phyloP scores from a whole-genome alignment of 805 yeast species.

The Suhomyces sp. region DNA sequence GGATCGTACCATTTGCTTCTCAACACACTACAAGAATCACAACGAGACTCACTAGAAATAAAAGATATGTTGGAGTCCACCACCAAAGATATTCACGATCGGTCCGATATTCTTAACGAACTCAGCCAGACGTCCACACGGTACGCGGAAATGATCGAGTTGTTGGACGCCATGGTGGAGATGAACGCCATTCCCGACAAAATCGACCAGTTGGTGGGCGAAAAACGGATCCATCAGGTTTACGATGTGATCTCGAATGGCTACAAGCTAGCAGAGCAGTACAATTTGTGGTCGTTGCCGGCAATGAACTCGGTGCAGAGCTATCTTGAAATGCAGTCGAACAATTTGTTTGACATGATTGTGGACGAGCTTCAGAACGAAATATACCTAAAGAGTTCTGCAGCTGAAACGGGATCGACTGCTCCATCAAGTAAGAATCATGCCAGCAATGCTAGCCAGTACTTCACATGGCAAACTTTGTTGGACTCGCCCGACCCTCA shows the following conservation, averaged over 20 bases:
- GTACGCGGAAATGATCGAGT: conserved; percentile 66
- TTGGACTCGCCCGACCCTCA: conserved; percentile 31
- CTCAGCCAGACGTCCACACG: conserved; percentile 60
- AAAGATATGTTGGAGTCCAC: conserved; percentile 49
- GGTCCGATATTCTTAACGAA: conserved; percentile 58
- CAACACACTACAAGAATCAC: conserved; percentile 61
- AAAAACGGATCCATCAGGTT: conserved; percentile 65
- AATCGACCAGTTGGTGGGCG: conserved; percentile 66
- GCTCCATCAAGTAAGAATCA: conserved; percentile 5
- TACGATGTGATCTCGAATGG: conserved; percentile 51
- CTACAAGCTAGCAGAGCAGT: conserved; percentile 44
- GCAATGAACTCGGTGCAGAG: conserved; percentile 50
- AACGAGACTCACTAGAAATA: conserved; percentile 49
- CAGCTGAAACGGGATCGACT: not conserved
- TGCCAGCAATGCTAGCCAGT: conserved; percentile 6
- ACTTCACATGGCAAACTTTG: conserved; percentile 22
- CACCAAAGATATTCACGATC: conserved; percentile 47
- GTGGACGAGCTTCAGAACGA: conserved; percentile 75
- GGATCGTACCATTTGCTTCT: conserved; percentile 79
- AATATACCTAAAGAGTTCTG: conserved; percentile 50
- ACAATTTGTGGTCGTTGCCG: conserved; percentile 56
- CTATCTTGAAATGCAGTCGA: conserved; percentile 54
- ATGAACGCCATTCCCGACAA: conserved; percentile 56
- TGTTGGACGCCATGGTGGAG: conserved; percentile 63
- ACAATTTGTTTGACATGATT: conserved; percentile 63